Percentiles rank a stretch among this genome's conserved stretches.
Evolutionary conservation across 140 eudicot species (phyloP).

Genomic region (Anethum foeniculum): DNA sequence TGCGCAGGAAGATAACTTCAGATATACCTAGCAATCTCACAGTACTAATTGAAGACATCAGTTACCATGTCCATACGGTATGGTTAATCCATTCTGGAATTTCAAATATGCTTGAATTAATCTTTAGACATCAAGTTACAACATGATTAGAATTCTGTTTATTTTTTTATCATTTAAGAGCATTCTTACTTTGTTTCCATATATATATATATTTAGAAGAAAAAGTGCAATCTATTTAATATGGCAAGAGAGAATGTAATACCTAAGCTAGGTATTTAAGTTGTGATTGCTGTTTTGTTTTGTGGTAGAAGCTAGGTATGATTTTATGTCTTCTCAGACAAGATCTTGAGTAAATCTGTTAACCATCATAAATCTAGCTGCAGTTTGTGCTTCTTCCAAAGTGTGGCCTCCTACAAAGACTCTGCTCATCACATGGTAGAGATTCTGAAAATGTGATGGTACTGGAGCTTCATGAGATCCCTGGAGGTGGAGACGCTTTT

Average conservation of each 20-base stretch:
- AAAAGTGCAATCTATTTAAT: not conserved
- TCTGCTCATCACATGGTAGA: slow-evolving; percentile 36
- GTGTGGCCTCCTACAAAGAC: slow-evolving; percentile 66
- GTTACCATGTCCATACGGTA: slow-evolving; percentile 81
- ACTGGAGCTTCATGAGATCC: slow-evolving; percentile 59
- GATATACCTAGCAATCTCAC: slow-evolving; percentile 64
- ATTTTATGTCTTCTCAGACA: not conserved
- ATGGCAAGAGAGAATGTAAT: not conserved
- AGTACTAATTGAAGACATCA: slow-evolving; percentile 38
- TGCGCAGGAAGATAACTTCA: slow-evolving; percentile 53
- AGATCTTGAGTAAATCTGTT: not conserved
- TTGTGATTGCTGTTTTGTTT: not conserved
- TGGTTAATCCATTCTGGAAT: not conserved
- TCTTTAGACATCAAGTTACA: not conserved
- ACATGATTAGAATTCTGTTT: not conserved
- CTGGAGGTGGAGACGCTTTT: slow-evolving; percentile 76
- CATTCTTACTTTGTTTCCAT: not conserved
- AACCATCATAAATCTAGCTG: slow-evolving; percentile 33
- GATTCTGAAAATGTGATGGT: slow-evolving; percentile 30
- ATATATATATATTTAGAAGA: not conserved
- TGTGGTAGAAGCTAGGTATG: not conserved
- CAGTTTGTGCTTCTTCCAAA: slow-evolving; percentile 77
- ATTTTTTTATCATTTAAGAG: not conserved
- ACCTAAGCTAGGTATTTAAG: too few relatives aligned
- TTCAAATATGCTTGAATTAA: not conserved